Conservation (phyloP, 306 rosid genomes). For the Datisca glomerata region DNA sequence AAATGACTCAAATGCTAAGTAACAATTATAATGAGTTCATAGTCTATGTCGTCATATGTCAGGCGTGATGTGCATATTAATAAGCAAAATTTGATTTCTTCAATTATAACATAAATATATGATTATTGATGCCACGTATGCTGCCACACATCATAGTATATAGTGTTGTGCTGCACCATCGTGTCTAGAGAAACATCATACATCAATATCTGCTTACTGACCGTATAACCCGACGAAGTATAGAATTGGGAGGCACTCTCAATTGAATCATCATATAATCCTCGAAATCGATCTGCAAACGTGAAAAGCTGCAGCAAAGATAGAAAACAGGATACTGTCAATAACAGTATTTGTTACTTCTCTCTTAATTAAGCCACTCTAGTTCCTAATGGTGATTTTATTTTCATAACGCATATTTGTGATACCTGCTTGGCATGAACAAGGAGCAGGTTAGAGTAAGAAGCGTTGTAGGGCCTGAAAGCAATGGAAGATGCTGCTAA, state of each 20-base stretch:
- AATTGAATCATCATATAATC: constrained; percentile 55
- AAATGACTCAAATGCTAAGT: too few relatives aligned
- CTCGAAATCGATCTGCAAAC: constrained; percentile 70
- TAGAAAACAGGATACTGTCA: not conserved
- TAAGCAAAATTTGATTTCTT: too few relatives aligned
- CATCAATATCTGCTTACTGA: constrained; percentile 11
- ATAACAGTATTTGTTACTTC: not conserved
- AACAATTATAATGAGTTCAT: too few relatives aligned
- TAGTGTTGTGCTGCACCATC: too few relatives aligned
- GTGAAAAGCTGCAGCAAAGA: constrained; percentile 50
- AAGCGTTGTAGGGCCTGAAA: constrained; percentile 63
- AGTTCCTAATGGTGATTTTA: not conserved
- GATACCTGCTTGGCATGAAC: constrained; percentile 80
- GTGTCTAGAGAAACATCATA: too few relatives aligned
- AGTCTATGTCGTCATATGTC: too few relatives aligned
- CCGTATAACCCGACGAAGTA: constrained; percentile 69
- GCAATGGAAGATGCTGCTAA: constrained; percentile 78
- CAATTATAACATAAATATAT: too few relatives aligned
- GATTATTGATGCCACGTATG: too few relatives aligned
- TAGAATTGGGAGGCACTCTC: constrained; percentile 44
- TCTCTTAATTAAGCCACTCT: not conserved
- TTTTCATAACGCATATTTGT: too few relatives aligned
- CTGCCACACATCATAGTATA: too few relatives aligned
- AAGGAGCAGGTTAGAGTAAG: constrained; percentile 56
- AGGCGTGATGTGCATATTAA: too few relatives aligned